Base-by-base conservation (phyloP, 1,284 basidiomycete species). In the Ustilago lituana region DNA sequence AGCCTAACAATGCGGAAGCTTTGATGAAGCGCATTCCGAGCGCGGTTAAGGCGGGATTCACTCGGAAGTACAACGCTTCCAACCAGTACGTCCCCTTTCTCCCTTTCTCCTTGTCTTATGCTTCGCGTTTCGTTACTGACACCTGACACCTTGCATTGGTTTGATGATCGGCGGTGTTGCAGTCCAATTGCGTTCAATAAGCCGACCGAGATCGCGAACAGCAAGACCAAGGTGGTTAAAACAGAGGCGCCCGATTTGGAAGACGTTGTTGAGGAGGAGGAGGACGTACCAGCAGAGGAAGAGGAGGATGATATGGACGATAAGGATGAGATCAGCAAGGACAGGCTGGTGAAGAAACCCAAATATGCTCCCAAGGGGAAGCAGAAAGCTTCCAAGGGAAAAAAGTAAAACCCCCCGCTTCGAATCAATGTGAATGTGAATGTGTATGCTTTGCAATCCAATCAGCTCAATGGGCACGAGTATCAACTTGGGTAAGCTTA, bases 1-100 rank as follows among this genome's bases (percentile, higher is more conserved):
- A 89, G 57, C 86, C 90, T 6, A 87, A 89, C 77, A 88, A 87
- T 68, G 90, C 90, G 0, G 39, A 85, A 0, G 41, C 33, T 4
- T 85, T 93, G 8, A 81, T 91, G 68, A 97, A 95, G 85, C 90
- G 90, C 84, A 92, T 98, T 29, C 85, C 92, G 0, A 80, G 90
- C 0, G 87, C 90, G 0, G 89, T 89, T 37, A 98, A 98, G 85
- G 84, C 90, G 0, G 85, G 90, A 1, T 90, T 98, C 68, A 98
- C 95, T 2, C 32, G 66, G 11, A 92, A 89, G 91, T 94, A 79
- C 59, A 79, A 79, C 39, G 47, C 52, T 31, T 3, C 47, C 1
- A 52, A 23, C 8, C 77, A 79, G n/a, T n/a, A n/a, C n/a, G n/a
- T n/a, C n/a, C n/a, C n/a, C n/a, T n/a, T n/a, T n/a, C n/a, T n/a